These are phyloP conservation scores for Entomortierella parvispora DNA, from an alignment of 192 early-diverging fungal species.

Conservation along the genomic window DNA sequence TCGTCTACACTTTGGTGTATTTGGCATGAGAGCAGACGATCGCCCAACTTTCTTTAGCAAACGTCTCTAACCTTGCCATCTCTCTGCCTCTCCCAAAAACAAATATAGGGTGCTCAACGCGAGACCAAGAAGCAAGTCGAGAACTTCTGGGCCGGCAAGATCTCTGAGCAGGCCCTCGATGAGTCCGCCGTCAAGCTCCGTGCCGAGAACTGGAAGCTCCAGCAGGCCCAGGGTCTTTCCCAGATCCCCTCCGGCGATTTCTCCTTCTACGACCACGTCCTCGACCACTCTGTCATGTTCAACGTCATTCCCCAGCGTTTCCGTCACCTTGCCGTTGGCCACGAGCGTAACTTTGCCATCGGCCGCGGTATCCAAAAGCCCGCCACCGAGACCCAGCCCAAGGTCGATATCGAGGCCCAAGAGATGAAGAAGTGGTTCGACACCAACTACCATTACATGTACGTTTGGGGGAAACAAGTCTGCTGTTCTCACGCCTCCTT, in stretches of 20 bases:
- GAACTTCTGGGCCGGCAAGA: conserved; percentile 92
- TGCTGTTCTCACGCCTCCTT: neutral
- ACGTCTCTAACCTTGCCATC: conserved; percentile 1
- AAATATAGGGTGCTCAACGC: conserved; percentile 90
- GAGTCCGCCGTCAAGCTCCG: conserved; percentile 69
- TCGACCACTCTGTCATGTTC: conserved; percentile 72
- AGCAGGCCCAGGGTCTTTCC: conserved; percentile 71
- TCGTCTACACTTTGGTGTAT: too few relatives aligned
- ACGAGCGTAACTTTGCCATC: conserved; percentile 97
- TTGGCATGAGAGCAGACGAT: neutral
- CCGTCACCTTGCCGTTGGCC: conserved; percentile 63
- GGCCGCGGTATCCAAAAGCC: conserved; percentile 90
- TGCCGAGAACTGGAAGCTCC: conserved; percentile 79
- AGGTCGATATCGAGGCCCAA: conserved; percentile 91
- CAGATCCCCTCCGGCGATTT: conserved; percentile 95
- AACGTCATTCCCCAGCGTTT: conserved; percentile 77
- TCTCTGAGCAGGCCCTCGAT: conserved; percentile 74
- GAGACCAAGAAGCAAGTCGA: conserved; percentile 97
- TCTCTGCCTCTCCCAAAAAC: too few relatives aligned
- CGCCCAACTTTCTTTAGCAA: neutral
- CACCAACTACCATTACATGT: conserved; percentile 91
- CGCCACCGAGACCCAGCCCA: conserved; percentile 67
- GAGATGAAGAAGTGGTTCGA: conserved; percentile 99
- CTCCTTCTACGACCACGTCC: conserved; percentile 94
- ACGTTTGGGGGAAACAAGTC: too few relatives aligned